Base-by-base conservation (phyloP, 2,329 filamentous ascomycete genomes). In the Colletotrichum tropicale region DNA sequence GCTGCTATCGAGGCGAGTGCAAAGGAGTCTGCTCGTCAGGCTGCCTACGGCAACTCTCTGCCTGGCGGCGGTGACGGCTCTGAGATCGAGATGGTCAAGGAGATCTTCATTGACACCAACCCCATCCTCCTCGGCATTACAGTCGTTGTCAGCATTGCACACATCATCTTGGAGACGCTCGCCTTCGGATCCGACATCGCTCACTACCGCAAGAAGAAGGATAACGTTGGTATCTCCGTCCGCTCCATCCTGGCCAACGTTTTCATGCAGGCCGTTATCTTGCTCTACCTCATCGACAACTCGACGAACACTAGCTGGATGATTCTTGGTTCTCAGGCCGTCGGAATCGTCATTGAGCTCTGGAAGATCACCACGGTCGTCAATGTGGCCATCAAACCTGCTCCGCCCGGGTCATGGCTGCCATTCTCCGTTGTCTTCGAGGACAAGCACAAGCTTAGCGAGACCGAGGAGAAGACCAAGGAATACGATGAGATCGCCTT, bases 201-300 rank as follows among this genome's bases (percentile, higher is more conserved):
- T 65, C 97, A 99, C 86, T 99, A 97, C 92, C 95, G 96, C 83
- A 98, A 98, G 89, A 99, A 99, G 93, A 99, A 99, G 89, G 98
- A 98, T 87, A 97, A 98, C 75, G 94, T 99, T 32, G 97, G 97
- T 78, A 98, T 98, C 61, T 98, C 96, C 2, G 94, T 99, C 76
- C 95, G 97, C 73, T 98, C 96, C 36, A 99, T 99, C 81, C 89
- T 99, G 73, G 96, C 95, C 83, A 99, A 98, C 82, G 96, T 98
- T 77, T 96, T 98, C 85, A 99, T 99, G 97, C 97, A 99, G 85
- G 85, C 90, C 8, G 90, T 98, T 82, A 98, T 99, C 85, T 98
- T 99, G 90, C 90, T 99, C 61, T 99, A 99, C 86, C 91, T 99
- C 34, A 88, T 99, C 81, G 97, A 99, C 87, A 98, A 99, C 88